phyloP scores from a whole-genome alignment of 2,329 filamentous ascomycete genomes.

The Exophiala viscosa region DNA sequence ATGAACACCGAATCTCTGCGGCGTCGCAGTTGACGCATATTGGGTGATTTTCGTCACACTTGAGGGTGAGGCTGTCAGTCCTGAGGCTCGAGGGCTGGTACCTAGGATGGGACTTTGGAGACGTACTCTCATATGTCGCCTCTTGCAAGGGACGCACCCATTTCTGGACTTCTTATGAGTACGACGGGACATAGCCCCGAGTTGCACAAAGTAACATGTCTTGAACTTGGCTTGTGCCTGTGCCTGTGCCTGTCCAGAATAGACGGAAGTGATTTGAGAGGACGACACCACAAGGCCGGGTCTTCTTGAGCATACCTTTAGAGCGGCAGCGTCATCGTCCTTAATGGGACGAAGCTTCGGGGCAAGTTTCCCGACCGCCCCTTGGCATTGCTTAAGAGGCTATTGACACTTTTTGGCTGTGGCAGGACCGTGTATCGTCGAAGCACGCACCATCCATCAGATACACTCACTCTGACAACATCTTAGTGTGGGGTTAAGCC shows the following conservation, averaged over 20 bases:
- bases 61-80: not conserved
- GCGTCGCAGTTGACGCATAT: conserved; percentile 34
- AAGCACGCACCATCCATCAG: too few relatives aligned
- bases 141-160: conserved; percentile 41
- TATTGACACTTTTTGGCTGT: too few relatives aligned
- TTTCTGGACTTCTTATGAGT: conserved; percentile 38
- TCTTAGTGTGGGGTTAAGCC: conserved; percentile 11
- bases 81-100: conserved; percentile 24
- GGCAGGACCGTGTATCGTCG: too few relatives aligned
- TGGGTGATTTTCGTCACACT: conserved; percentile 37
- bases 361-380: too few relatives aligned
- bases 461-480: not conserved
- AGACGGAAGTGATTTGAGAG: too few relatives aligned
- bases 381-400: not conserved
- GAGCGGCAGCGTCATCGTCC: too few relatives aligned
- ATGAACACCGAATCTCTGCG: conserved; percentile 24
- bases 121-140: conserved; percentile 38
- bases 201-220: too few relatives aligned
- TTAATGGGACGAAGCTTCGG: too few relatives aligned
- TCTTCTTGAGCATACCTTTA: too few relatives aligned
- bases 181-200: conserved; percentile 24
- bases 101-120: conserved; percentile 30
- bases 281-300: too few relatives aligned
- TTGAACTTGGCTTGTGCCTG: too few relatives aligned
- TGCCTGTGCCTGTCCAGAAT: too few relatives aligned